Evolutionary conservation across 306 rosid genomes (phyloP).

Genomic region (Quercus variabilis): DNA sequence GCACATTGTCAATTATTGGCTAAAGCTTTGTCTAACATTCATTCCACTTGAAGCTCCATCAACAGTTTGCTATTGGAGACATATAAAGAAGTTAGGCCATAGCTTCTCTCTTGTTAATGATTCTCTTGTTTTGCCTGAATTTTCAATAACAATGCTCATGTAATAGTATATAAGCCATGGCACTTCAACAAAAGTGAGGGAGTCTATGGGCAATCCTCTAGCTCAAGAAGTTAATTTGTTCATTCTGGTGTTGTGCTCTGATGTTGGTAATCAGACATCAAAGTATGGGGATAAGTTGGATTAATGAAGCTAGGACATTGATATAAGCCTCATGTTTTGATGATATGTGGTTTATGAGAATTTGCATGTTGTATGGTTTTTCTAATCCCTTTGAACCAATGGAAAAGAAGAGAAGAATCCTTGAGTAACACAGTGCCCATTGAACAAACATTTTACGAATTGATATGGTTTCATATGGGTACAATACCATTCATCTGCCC

Average conservation of each 20-base stretch:
- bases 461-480: neutral
- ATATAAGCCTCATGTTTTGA: neutral
- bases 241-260: too few species aligned
- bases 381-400: neutral
- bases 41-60: neutral
- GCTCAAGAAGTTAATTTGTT: neutral
- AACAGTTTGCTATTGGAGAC: neutral
- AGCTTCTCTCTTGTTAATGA: slow-evolving; percentile 7
- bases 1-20: neutral
- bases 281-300: neutral
- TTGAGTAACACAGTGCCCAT: neutral
- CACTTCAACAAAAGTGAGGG: neutral
- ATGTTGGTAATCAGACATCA: neutral
- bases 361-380: neutral
- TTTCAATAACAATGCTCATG: neutral
- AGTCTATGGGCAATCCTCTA: neutral
- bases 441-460: neutral
- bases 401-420: neutral
- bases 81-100: neutral
- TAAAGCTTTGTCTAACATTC: neutral
- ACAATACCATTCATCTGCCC: neutral
- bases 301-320: neutral
- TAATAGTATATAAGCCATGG: neutral
- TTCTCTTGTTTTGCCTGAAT: slow-evolving; percentile 3
- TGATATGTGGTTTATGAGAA: neutral